Evolutionary conservation across 2,329 filamentous ascomycete genomes (phyloP), one percentile per base, ranked within the genome.

Genomic region (Calonectria naviculata): DNA sequence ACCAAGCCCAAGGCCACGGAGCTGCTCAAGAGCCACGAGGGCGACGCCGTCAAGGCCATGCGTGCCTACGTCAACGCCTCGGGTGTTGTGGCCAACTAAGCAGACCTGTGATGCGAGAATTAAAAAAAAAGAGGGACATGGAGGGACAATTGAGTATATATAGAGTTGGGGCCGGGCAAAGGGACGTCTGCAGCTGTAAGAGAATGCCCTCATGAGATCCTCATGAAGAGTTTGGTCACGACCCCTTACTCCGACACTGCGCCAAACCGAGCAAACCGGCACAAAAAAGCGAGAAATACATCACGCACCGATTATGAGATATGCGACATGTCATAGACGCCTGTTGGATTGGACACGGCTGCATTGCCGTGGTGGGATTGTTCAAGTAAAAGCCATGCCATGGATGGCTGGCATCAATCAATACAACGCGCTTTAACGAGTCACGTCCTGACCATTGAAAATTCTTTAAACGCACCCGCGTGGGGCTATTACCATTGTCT

Each of bases 1-100:
- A 84, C 89, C 1, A 95, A 94, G 82, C 76, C 85, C 3, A 94
- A 92, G 81, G 94, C 93, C 2, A 95, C 92, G 2, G 94, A 96
- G 71, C 82, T 96, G 62, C 86, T 97, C 6, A 92, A 91, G 81
- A 86, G 88, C 6, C 87, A 95, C 77, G 93, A 95, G 61, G 94
- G 93, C 3, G 88, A 94, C 78, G 89, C 89, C 2, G 87, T 92
- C 44, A 87, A 89, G 81, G 93, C 93, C 1, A 89, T 96, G 86
- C 87, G 83, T 70, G 90, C 91, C 0, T 95, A 80, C 72, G 73
- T 85, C 24, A 70, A 73, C 26, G 78, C 78, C 12, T 80, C 72
- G 73, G 65, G 21, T 4, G 64, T 44, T n/a, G 17, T 60, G 6
- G 29, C 42, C 17, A 36, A 64, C 44, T 49, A 24, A 44, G 38